Evolutionary conservation across 1,139 yeast species (phyloP), one percentile per base, ranked within the genome.

Genomic region (Wickerhamomyces sp.): DNA sequence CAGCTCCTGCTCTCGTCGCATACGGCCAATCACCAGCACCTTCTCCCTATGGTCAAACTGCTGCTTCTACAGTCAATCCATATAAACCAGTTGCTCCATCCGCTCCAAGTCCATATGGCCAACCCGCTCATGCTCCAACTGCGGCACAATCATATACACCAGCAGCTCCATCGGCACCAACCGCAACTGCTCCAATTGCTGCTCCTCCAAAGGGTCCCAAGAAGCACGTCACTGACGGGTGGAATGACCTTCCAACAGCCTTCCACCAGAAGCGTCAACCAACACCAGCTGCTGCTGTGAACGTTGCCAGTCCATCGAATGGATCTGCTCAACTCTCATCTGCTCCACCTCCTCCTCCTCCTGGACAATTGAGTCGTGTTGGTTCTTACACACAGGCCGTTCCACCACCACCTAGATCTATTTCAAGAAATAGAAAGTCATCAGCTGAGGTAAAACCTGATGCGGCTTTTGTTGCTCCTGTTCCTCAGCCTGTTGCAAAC

Each of bases 241-340:
- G 96, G 96, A 89, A 89, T 54, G 96, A 89, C 58, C 67, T 89
- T 46, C 96, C 96, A 32, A 70, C 79, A n/a, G 68, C 75, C 19
- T 70, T 81, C 57, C 76, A 66, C 56, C 64, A 73, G 16, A 69
- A 75, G 23, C 71, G 81, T 47, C 69, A 75, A 36, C 69, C 76
- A 15, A 66, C 78, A 2, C 63, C 75, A 4, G 68, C 68, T 16
- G 60, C 70, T 14, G 53, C 57, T 25, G 51, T 44, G 12, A 49
- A 56, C 10, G 60, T 66, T 34, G 31, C 41, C 13, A 23, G 26
- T 11, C 23, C 34, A 17, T 6, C 4, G 9, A 45, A 53, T 13
- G 54, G 55, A 5, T 39, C 47, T 10, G n/a, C n/a, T 8, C 40
- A 42, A 18, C 32, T 45, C 8, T 41, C 36, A 23, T 48, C 50